phyloP scores from a whole-genome alignment of 306 rosid genomes.

The Cercis canadensis region DNA sequence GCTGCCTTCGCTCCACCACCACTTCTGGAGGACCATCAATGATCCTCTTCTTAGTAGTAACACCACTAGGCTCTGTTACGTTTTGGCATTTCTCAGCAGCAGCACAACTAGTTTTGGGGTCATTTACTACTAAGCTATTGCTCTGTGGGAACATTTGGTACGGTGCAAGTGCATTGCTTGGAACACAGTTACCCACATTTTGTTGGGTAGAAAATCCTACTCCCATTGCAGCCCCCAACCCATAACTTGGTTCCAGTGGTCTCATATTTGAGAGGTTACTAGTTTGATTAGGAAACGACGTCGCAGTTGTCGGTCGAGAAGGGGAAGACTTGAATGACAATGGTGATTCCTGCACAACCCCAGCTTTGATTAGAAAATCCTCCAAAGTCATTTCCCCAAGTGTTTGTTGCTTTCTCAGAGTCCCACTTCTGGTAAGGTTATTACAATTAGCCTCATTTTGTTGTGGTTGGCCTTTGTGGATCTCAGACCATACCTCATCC shows the following conservation, averaged over 20 bases:
- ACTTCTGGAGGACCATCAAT: slow-evolving; percentile 64
- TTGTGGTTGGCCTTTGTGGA: slow-evolving; percentile 44
- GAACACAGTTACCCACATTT: slow-evolving; percentile 18
- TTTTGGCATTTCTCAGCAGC: slow-evolving; percentile 36
- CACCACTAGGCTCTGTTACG: slow-evolving; percentile 44
- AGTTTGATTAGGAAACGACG: slow-evolving; percentile 33
- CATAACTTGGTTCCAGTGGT: slow-evolving; percentile 36
- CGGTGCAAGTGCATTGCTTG: slow-evolving; percentile 31
- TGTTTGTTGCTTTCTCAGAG: slow-evolving; percentile 46
- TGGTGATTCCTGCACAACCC: slow-evolving; percentile 59
- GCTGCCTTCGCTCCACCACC: slow-evolving; percentile 70
- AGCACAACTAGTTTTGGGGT: slow-evolving; percentile 14
- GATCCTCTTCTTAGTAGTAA: slow-evolving; percentile 49
- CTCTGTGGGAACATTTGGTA: slow-evolving; percentile 44
- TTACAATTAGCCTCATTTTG: background rate
- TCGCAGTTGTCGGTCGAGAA: slow-evolving; percentile 19
- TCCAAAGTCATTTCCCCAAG: slow-evolving; percentile 73
- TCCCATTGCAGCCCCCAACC: slow-evolving; percentile 37
- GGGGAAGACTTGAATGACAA: slow-evolving; percentile 6
- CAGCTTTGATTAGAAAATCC: slow-evolving; percentile 77
- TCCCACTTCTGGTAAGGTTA: slow-evolving; percentile 2
- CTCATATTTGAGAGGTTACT: slow-evolving; percentile 11
- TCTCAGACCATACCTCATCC: slow-evolving; percentile 75
- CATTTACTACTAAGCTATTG: slow-evolving; percentile 31
- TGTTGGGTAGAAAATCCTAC: slow-evolving; percentile 35